Evolutionary conservation across 1,139 yeast genomes (phyloP), one percentile per base, ranked within the genome.

Genomic region (Saccharomyces hybrid): DNA sequence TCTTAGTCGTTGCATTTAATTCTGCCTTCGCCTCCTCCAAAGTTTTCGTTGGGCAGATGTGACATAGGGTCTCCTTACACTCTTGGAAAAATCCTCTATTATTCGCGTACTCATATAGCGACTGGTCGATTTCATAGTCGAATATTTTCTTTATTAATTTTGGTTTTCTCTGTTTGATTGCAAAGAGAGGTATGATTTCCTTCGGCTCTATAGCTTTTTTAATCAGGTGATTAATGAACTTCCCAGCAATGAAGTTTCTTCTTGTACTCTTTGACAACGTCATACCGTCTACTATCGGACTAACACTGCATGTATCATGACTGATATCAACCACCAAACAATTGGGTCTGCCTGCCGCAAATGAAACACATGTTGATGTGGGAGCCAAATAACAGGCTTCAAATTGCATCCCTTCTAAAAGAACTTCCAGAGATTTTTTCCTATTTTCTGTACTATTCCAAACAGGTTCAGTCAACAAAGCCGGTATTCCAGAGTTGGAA

Each of bases 271-370:
- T 86, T 61, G 85, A 77, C 56, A 93, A 75, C 48, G 95, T 88
- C 67, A 93, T 80, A 3, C 99, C 99, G 71, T 93, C 99, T 53
- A 91, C 81, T 2, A 93, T 95, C 0, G 99, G 98, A 1, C 96
- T 87, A 2, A 87, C 96, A 53, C 93, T 83, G 14, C 84, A 78
- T 1, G 86, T 75, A 61, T 87, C 91, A 64, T 90, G 95, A 2
- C 99, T 99, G 47, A 91, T 73, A 70, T 95, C 98, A 46, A 95
- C 96, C 34, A 95, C 95, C 53, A 93, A 75, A 65, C 97, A 95
- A 61, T 88, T 89, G 47, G 96, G 93, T 68, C 96, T 81, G 3
- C 98, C 98, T 62, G 88, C 87, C 25, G 96, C 95, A 72, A 93
- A 93, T 5, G 96, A 84, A 0, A 89, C 84, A 72, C 96, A 88